Conservation (phyloP, 768 basidiomycete genomes). For the Russula earlei region DNA sequence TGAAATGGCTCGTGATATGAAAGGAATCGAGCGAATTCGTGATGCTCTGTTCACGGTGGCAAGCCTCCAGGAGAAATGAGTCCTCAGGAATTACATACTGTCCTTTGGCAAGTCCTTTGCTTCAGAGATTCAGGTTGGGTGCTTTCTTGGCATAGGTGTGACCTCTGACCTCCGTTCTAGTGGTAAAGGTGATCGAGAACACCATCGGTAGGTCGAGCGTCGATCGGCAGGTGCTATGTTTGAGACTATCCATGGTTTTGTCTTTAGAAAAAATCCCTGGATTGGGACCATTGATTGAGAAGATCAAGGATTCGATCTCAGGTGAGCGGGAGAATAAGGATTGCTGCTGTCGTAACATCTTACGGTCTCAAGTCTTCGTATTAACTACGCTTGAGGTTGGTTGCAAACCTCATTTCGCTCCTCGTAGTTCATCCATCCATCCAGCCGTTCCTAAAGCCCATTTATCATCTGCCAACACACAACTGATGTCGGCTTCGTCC, state of each 20-base stretch:
- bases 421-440: neutral
- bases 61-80: slow-evolving; percentile 73
- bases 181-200: slow-evolving; percentile 69
- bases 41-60: slow-evolving; percentile 38
- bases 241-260: neutral
- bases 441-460: slow-evolving; percentile 72
- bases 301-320: slow-evolving; percentile 63
- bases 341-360: neutral
- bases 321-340: slow-evolving; percentile 27
- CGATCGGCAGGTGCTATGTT: neutral
- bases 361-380: slow-evolving; percentile 49
- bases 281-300: slow-evolving; percentile 62
- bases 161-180: slow-evolving; percentile 23
- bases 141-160: neutral
- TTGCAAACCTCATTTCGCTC: neutral
- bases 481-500: slow-evolving; percentile 52
- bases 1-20: slow-evolving; percentile 59
- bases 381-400: slow-evolving; percentile 76
- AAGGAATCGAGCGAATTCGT: slow-evolving; percentile 53
- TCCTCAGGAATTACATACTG: slow-evolving; percentile 78
- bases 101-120: slow-evolving; percentile 76
- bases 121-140: slow-evolving; percentile 69
- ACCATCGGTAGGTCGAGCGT: slow-evolving; percentile 47
- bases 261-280: slow-evolving; percentile 77
- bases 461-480: slow-evolving; percentile 61